phyloP scores from a whole-genome alignment of 1,284 basidiomycete genomes.

The Ceratobasidium sp. region DNA sequence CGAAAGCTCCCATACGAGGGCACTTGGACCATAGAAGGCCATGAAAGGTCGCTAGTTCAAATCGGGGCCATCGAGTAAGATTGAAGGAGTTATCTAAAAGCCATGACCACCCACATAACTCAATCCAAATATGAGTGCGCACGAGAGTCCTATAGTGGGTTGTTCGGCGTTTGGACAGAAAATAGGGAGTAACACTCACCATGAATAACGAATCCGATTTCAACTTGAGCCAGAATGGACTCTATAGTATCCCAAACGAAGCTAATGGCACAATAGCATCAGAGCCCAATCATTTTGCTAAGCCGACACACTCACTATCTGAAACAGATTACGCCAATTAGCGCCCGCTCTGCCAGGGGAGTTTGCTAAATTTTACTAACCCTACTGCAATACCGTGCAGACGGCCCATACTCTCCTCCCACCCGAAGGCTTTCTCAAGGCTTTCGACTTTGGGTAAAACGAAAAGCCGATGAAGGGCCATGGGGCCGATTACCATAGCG shows the following conservation, averaged over 20 bases:
- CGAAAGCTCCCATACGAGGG: conserved; percentile 77
- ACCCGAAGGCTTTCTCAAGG: conserved; percentile 42
- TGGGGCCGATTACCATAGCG: conserved; percentile 38
- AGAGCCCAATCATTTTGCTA: conserved; percentile 46
- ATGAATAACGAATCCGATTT: conserved; percentile 70
- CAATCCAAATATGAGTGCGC: conserved; percentile 64
- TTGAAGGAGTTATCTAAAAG: conserved; percentile 5
- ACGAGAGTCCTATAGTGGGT: conserved; percentile 60
- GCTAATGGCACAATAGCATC: conserved; percentile 38
- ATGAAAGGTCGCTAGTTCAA: conserved; percentile 69
- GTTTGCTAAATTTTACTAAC: conserved; percentile 24
- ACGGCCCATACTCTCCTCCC: conserved; percentile 35
- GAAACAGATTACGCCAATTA: conserved; percentile 11
- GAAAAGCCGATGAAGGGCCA: conserved; percentile 35
- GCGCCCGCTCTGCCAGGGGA: too few species aligned
- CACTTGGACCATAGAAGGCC: conserved; percentile 72
- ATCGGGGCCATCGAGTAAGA: conserved; percentile 37
- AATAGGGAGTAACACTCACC: conserved; percentile 53
- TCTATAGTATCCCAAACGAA: conserved; percentile 72
- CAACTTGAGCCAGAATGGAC: conserved; percentile 61
- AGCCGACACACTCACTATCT: conserved; percentile 47
- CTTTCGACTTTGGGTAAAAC: conserved; percentile 1
- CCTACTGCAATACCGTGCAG: conserved; percentile 41
- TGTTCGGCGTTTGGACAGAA: background rate
- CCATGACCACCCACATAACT: conserved; percentile 60